A percentile compares a stretch with the other conserved stretches of the same genome.
Conservation (phyloP, 352 stramenopile species). For the Lagenidium giganteum region DNA sequence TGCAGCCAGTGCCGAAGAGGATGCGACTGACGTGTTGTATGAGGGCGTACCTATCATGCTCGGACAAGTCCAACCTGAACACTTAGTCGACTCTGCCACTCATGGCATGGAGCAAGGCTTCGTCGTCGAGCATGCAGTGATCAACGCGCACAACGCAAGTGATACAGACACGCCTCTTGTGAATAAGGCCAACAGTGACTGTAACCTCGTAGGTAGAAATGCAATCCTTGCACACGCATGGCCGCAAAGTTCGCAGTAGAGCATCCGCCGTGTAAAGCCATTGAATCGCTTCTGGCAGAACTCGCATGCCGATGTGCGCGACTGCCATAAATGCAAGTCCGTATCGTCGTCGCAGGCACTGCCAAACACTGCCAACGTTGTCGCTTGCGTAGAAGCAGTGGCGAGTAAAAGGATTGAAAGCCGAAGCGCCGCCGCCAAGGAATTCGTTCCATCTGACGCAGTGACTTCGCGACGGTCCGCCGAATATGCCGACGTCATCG, state of each 20-base stretch:
- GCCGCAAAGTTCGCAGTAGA: conserved; percentile 54
- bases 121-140: conserved; percentile 49
- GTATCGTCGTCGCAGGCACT: no score
- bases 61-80: no score
- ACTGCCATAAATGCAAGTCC: conserved; percentile 8
- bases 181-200: conserved; percentile 29
- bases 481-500: conserved; percentile 47
- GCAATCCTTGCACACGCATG: conserved; percentile 46
- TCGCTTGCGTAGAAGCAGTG: conserved; percentile 22
- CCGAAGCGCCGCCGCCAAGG: conserved; percentile 57
- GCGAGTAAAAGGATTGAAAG: conserved; percentile 66
- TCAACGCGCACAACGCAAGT: conserved; percentile 52
- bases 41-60: no score
- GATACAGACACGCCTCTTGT: conserved; percentile 47
- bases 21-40: no score
- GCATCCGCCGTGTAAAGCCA: conserved; percentile 35
- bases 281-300: conserved; percentile 49
- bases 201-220: conserved; percentile 53
- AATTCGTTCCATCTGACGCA: conserved; percentile 45
- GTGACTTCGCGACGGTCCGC: conserved; percentile 36
- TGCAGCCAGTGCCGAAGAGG: no score
- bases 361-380: conserved; percentile 11
- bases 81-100: conserved; percentile 35
- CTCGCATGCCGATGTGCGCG: conserved; percentile 25
- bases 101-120: conserved; percentile 36